These are phyloP conservation scores for Aspergillus sclerotioniger DNA, from an alignment of 495 filamentous ascomycete species.

Conservation along the genomic window DNA sequence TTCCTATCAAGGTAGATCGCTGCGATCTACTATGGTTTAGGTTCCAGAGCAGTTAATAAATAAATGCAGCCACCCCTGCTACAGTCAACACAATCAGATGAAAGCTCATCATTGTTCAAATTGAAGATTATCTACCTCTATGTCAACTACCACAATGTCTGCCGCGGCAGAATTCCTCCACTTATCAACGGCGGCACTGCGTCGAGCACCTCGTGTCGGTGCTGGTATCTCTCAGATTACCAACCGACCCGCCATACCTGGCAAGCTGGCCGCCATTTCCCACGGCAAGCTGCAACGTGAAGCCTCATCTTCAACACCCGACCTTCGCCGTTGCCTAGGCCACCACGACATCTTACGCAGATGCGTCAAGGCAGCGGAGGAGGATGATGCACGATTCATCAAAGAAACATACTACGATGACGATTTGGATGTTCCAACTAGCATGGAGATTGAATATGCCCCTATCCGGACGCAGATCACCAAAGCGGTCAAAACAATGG, in stretches of 20 bases:
- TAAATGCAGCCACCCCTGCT: background rate
- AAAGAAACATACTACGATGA: background rate
- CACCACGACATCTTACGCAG: slow-evolving; percentile 17
- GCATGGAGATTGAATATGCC: background rate
- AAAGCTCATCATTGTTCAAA: background rate
- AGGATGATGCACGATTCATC: slow-evolving; percentile 5
- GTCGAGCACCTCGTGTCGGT: slow-evolving; percentile 4
- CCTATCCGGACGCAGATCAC: slow-evolving; percentile 9
- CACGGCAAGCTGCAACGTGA: slow-evolving; percentile 17
- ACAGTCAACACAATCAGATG: background rate
- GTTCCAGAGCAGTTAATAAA: background rate
- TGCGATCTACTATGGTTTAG: background rate
- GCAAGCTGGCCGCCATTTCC: slow-evolving; percentile 10
- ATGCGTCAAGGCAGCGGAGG: slow-evolving; percentile 14
- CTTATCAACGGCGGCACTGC: background rate
- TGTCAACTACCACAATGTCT: background rate
- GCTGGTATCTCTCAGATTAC: background rate
- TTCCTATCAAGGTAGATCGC: background rate
- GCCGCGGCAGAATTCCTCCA: slow-evolving; percentile 3
- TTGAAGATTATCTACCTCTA: background rate
- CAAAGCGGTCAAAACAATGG: slow-evolving; percentile 13
- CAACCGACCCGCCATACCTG: slow-evolving; percentile 2
- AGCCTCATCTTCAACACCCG: slow-evolving; percentile 8
- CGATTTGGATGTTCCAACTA: background rate
- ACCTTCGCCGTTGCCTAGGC: slow-evolving; percentile 19